Conservation (phyloP, 169 alveolate species). For the Plasmodium knowlesi region DNA sequence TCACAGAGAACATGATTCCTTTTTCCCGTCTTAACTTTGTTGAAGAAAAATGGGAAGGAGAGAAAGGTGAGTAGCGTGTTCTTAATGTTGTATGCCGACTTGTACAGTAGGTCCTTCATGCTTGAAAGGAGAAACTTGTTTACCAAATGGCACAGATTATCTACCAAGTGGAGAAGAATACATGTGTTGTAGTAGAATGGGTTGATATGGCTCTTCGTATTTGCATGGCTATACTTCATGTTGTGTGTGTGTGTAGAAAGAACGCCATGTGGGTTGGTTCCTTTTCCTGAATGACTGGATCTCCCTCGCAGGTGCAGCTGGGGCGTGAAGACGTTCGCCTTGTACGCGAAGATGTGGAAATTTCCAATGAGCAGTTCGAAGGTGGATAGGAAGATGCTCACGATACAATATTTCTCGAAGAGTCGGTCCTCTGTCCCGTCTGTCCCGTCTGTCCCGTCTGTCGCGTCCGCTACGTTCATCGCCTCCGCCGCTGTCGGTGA, state of each 20-base stretch:
- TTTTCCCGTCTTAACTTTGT: constrained; percentile 6
- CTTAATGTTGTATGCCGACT: constrained; percentile 43
- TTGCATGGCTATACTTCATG: background rate
- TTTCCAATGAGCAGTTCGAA: constrained; percentile 40
- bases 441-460: too few species aligned
- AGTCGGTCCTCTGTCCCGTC: background rate
- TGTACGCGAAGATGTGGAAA: constrained; percentile 56
- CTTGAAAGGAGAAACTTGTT: constrained; percentile 10
- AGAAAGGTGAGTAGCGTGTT: constrained; percentile 52
- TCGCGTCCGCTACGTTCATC: too few species aligned
- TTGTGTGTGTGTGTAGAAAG: background rate
- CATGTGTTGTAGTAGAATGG: constrained; percentile 36
- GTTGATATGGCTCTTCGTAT: background rate
- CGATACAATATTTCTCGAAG: constrained; percentile 39
- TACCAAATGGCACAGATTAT: constrained; percentile 14
- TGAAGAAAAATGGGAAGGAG: constrained; percentile 54
- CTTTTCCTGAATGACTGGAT: background rate
- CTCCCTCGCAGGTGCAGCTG: background rate
- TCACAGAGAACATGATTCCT: constrained; percentile 15
- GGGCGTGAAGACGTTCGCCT: constrained; percentile 48
- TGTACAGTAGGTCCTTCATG: constrained; percentile 23
- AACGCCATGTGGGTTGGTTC: background rate
- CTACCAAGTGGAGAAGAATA: constrained; percentile 4
- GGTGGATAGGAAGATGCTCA: constrained; percentile 27
- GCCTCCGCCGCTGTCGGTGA: background rate